phyloP scores from a whole-genome alignment of 805 yeast genomes.

The Kodamaea kakaduensis region DNA sequence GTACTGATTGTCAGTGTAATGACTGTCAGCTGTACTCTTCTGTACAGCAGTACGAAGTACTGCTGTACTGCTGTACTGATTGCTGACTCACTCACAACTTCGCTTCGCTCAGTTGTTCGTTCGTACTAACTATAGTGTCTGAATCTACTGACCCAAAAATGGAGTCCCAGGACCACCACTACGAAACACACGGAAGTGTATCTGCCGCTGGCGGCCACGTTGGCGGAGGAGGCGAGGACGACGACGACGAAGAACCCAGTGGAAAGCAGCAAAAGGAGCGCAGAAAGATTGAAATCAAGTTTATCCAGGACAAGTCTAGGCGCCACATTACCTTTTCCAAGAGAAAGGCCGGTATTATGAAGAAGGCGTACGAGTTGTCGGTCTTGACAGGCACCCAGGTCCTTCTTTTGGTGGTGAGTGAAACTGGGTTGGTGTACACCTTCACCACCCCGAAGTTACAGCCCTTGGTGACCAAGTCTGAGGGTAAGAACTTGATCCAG shows the following conservation, averaged over 20 bases:
- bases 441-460: slow-evolving; percentile 99
- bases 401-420: slow-evolving; percentile 87
- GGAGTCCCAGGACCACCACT: slow-evolving; percentile 27
- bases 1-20: no score
- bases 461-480: slow-evolving; percentile 95
- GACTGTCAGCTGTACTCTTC: no score
- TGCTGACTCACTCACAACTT: no score
- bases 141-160: slow-evolving; percentile 39
- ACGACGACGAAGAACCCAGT: slow-evolving; percentile 45
- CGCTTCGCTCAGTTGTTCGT: no score
- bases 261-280: slow-evolving; percentile 54
- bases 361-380: slow-evolving; percentile 96
- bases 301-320: slow-evolving; percentile 95
- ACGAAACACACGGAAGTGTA: slow-evolving; percentile 18
- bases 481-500: slow-evolving; percentile 94
- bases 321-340: slow-evolving; percentile 97
- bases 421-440: slow-evolving; percentile 97
- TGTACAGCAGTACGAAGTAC: no score
- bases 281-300: slow-evolving; percentile 93
- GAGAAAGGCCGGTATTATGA: slow-evolving; percentile 98
- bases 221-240: slow-evolving; percentile 44
- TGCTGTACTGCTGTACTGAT: no score
- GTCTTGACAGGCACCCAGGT: slow-evolving; percentile 98
- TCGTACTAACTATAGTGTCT: slow-evolving; percentile 34
- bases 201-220: slow-evolving; percentile 5